Evolutionary conservation across 1,284 basidiomycete species (phyloP).

Genomic region (Pseudomicrostroma phylloplanum): DNA sequence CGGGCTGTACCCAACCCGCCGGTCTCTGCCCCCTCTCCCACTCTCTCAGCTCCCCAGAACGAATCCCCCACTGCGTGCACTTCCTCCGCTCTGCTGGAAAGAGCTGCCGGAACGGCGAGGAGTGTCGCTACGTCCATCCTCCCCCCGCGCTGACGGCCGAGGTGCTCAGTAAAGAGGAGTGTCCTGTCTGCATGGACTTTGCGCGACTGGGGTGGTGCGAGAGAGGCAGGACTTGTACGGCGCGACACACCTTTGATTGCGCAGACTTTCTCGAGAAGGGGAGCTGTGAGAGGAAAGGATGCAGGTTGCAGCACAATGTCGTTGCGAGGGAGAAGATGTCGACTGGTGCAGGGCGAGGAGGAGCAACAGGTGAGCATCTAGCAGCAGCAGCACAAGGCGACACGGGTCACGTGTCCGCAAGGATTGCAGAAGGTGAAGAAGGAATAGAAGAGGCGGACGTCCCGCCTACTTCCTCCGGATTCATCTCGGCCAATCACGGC

Average conservation of each 20-base stretch:
- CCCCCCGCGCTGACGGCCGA: conserved; percentile 1
- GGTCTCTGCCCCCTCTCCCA: conserved; percentile 45
- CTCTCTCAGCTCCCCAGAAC: conserved; percentile 21
- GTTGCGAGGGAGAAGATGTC: conserved; percentile 8
- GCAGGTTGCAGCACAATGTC: conserved; percentile 36
- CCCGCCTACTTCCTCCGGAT: conserved; percentile 32
- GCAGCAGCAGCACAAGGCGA: too few species aligned
- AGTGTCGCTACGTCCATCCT: conserved; percentile 40
- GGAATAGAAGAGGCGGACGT: conserved; percentile 12
- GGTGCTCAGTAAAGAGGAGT: conserved; percentile 13
- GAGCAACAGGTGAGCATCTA: background rate
- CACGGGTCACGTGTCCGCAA: background rate
- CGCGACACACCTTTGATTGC: conserved; percentile 45
- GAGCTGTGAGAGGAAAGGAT: conserved; percentile 27
- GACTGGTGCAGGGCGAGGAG: background rate
- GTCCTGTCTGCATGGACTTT: conserved; percentile 32
- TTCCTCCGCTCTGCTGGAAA: conserved; percentile 22
- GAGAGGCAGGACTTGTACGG: conserved; percentile 24
- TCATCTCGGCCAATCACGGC: conserved; percentile 21
- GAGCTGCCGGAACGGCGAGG: conserved; percentile 37
- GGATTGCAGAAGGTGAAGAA: conserved; percentile 1
- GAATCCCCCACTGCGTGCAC: conserved; percentile 47
- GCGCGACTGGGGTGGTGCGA: conserved; percentile 45
- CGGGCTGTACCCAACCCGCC: conserved; percentile 32
- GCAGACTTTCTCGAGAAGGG: conserved; percentile 42